These are phyloP conservation scores for Trichoderma endophyticum DNA, from an alignment of 2,329 filamentous ascomycete genomes.

Conservation along the genomic window DNA sequence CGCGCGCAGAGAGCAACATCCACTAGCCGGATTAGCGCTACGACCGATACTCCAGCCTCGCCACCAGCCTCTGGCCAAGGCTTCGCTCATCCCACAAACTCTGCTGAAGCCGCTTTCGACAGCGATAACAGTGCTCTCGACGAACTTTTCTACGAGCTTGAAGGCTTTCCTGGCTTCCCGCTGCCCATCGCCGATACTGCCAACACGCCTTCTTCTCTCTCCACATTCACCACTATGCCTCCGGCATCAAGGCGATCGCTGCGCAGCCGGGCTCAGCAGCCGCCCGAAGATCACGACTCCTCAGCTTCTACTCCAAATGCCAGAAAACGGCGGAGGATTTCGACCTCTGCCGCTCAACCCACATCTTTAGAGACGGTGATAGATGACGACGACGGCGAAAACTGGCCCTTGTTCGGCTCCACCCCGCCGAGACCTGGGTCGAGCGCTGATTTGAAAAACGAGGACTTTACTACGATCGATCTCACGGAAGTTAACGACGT, in stretches of 20 bases:
- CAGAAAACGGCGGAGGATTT: conserved; percentile 30
- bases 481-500: conserved; percentile 42
- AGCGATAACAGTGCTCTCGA: conserved; percentile 22
- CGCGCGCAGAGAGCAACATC: neutral
- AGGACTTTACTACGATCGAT: conserved; percentile 33
- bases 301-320: neutral
- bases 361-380: neutral
- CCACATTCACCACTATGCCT: conserved; percentile 29
- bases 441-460: conserved; percentile 19
- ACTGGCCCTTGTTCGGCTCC: conserved; percentile 29
- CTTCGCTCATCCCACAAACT: neutral
- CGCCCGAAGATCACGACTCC: neutral
- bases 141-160: conserved; percentile 28
- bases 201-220: conserved; percentile 27
- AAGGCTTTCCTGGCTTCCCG: conserved; percentile 14
- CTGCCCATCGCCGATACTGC: conserved; percentile 25
- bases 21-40: neutral
- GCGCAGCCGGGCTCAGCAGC: neutral
- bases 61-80: neutral
- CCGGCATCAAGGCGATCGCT: conserved; percentile 5
- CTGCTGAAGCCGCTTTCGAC: neutral
- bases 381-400: conserved; percentile 29
- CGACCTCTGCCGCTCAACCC: neutral
- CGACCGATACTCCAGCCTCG: neutral
- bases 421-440: conserved; percentile 20